These are phyloP conservation scores for Harringtonia lauricola DNA, from an alignment of 2,329 filamentous ascomycete genomes.

Conservation along the genomic window DNA sequence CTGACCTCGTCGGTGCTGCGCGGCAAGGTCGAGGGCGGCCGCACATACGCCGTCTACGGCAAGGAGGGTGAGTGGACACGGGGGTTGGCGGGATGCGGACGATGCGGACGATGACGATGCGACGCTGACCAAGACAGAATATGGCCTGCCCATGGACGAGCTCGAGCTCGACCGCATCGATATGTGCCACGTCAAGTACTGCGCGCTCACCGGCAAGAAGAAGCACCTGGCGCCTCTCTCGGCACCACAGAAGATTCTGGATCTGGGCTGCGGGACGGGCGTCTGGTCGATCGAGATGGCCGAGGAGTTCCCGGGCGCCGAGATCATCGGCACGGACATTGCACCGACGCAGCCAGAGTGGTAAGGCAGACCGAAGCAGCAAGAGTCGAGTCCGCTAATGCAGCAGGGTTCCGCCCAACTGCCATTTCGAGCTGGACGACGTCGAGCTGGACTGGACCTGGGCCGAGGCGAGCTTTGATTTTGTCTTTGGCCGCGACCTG, in stretches of 20 bases:
- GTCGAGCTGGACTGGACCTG: conserved; percentile 24
- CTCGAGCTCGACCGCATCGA: conserved; percentile 29
- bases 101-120: too few relatives aligned
- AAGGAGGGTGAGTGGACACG: conserved; percentile 21
- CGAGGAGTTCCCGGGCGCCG: conserved; percentile 7
- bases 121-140: conserved; percentile 16
- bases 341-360: conserved; percentile 37
- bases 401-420: conserved; percentile 22
- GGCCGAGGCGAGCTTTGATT: conserved; percentile 24
- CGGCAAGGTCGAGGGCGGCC: conserved; percentile 17
- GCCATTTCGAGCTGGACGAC: conserved; percentile 25
- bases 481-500: conserved; percentile 21
- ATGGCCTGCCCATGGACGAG: conserved; percentile 29
- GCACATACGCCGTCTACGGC: conserved; percentile 23
- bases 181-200: conserved; percentile 26
- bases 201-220: conserved; percentile 16
- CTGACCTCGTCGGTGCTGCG: background rate
- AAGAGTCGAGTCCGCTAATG: too few relatives aligned
- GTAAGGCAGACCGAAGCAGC: background rate
- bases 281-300: conserved; percentile 21
- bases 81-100: too few relatives aligned
- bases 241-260: conserved; percentile 17
- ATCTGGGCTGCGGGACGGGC: conserved; percentile 21
- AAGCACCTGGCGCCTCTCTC: conserved; percentile 14
- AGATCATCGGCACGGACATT: conserved; percentile 34